A percentile compares a stretch with the other conserved stretches of the same genome.
Conservation (phyloP, 2,329 filamentous ascomycete species). For the Fusarium cyanostomum region DNA sequence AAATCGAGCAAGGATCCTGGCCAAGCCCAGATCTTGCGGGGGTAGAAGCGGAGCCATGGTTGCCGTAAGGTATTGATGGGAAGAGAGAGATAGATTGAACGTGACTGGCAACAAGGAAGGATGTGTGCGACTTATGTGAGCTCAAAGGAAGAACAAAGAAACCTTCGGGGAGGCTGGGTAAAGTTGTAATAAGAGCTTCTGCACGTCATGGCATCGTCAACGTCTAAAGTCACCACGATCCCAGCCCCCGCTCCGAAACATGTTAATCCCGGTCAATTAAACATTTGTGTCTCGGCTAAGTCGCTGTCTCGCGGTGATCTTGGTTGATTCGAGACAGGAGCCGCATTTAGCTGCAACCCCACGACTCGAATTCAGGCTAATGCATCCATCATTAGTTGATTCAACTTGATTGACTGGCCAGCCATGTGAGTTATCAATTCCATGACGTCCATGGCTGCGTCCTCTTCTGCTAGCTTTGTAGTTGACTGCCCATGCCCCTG, state of each 20-base stretch:
- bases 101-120: neutral
- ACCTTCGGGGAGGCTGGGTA: slow-evolving; percentile 6
- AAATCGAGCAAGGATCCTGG: slow-evolving; percentile 22
- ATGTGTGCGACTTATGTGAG: neutral
- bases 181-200: slow-evolving; percentile 5
- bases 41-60: slow-evolving; percentile 29
- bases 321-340: neutral
- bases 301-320: slow-evolving; percentile 4
- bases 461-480: neutral
- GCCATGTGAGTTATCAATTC: neutral
- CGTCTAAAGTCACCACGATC: slow-evolving; percentile 20
- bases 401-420: neutral
- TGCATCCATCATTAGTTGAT: neutral
- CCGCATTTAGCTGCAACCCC: neutral
- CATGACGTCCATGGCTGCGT: slow-evolving; percentile 1
- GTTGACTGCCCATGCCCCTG: slow-evolving; percentile 1
- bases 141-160: neutral
- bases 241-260: neutral
- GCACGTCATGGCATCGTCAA: slow-evolving; percentile 34
- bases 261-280: neutral
- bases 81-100: neutral
- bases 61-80: neutral
- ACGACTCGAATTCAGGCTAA: neutral
- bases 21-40: slow-evolving; percentile 22
- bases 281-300: slow-evolving; percentile 12